Evolutionary conservation across 2,329 filamentous ascomycete species (phyloP), one percentile per base, ranked within the genome.

Genomic region (Pyricularia pennisetigena): DNA sequence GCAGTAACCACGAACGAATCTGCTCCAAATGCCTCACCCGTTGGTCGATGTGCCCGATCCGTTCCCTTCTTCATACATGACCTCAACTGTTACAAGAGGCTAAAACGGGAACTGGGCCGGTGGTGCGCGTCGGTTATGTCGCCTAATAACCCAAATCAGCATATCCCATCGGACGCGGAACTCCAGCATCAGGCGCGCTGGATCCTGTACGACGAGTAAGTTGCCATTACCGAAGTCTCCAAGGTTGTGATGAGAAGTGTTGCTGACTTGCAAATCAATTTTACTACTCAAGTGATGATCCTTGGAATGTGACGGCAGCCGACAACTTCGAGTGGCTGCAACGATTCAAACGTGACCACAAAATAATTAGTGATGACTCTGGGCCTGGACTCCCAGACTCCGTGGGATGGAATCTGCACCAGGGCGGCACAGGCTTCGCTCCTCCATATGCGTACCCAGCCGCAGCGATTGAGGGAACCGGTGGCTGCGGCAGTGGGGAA

Each of bases 241-340:
- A n/a, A n/a, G 35, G 24, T 8, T 49, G 23, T 20, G n/a, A 16
- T 26, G 41, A 66, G 41, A 41, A 66, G 12, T 49, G 7, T 26
- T 20, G 20, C 67, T 68, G 14, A 49, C 67, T n/a, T 29, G 1
- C 2, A 7, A 8, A 29, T 3, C 35, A 23, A 29, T 30, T 23
- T 28, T 8, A 20, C 16, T 66, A 28, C 30, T 32, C 1, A 63
- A 86, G 85, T 68, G 86, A 88, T 68, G 86, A 88, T 72, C 85
- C 85, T 2, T 88, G 86, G 84, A 88, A 89, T 74, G 83, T 87
- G 71, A 89, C 86, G 0, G 84, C 85, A 0, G 86, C 86, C 32
- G 87, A 89, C 72, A 88, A 89, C 71, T 81, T 80, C 0, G 86
- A 89, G 75, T 89, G 87, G 87, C 79, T 89, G 14, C 80, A 82